Evolutionary conservation across 2,329 filamentous ascomycete species (phyloP).

Genomic region (Verticillium tricorpus): DNA sequence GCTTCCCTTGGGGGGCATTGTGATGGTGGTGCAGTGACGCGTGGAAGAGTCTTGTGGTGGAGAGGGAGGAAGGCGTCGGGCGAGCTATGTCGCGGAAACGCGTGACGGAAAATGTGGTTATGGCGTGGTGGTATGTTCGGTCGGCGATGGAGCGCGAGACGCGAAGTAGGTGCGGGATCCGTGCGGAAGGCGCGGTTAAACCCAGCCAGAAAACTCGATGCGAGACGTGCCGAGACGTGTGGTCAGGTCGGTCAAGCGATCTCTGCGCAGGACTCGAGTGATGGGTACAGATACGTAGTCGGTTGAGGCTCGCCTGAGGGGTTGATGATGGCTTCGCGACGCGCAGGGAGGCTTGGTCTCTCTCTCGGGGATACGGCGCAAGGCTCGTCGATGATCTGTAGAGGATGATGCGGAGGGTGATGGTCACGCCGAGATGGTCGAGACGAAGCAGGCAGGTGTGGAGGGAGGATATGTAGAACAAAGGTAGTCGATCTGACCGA

Average conservation of each 20-base stretch:
- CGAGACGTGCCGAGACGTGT: not conserved
- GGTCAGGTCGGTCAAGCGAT: not conserved
- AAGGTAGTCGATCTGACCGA: not conserved
- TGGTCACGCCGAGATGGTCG: not conserved
- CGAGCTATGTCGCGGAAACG: not conserved
- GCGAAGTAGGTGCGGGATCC: not conserved
- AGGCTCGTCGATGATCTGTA: not conserved
- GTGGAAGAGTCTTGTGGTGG: not conserved
- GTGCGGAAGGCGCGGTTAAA: not conserved
- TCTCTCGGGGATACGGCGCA: not conserved
- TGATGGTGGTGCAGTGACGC: not conserved
- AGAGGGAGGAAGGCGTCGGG: not conserved
- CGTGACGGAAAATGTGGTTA: not conserved
- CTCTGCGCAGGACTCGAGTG: not conserved
- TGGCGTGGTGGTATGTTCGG: not conserved
- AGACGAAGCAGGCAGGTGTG: not conserved
- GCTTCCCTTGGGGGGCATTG: constrained; percentile 19
- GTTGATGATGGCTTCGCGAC: not conserved
- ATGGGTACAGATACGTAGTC: not conserved
- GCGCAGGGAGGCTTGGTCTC: not conserved
- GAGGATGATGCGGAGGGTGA: not conserved
- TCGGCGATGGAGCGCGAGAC: not conserved
- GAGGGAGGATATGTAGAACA: not conserved
- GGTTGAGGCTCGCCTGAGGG: not conserved
- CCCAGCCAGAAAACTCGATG: not conserved